phyloP scores from a whole-genome alignment of 805 yeast species.

The Maudiozyma barnettii region DNA sequence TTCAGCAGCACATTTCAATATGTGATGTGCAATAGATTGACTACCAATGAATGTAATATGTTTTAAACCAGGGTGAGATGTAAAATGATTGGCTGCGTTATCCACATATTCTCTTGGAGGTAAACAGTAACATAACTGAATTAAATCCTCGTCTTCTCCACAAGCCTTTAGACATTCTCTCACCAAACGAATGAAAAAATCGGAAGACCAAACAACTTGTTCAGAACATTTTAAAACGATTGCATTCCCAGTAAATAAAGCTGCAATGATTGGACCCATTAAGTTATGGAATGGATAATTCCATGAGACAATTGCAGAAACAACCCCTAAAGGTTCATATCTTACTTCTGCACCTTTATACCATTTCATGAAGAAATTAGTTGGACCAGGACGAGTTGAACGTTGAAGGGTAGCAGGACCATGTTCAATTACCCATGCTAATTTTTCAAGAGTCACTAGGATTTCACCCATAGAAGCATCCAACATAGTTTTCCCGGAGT shows the following conservation, averaged over 20 bases:
- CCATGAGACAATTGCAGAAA: conserved; percentile 91
- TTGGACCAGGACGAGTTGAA: conserved; percentile 77
- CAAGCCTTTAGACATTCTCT: conserved; percentile 63
- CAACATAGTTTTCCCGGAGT: conserved; percentile 89
- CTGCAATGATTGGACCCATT: conserved; percentile 85
- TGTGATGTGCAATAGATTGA: conserved; percentile 86
- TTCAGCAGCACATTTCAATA: conserved; percentile 71
- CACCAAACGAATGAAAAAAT: conserved; percentile 63
- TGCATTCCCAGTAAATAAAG: conserved; percentile 84
- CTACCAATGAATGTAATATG: conserved; percentile 96
- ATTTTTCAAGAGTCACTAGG: conserved; percentile 86
- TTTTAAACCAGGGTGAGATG: conserved; percentile 69
- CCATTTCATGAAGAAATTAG: conserved; percentile 65
- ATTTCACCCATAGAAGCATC: conserved; percentile 97
- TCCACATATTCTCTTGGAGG: conserved; percentile 40
- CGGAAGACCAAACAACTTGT: conserved; percentile 91
- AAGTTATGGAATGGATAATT: conserved; percentile 94
- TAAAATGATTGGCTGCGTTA: conserved; percentile 63
- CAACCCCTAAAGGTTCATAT: conserved; percentile 83
- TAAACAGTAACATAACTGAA: conserved; percentile 81
- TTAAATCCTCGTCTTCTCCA: conserved; percentile 70
- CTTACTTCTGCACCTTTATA: conserved; percentile 90
- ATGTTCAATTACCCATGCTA: conserved; percentile 79
- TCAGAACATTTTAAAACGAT: conserved; percentile 91
- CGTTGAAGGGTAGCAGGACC: conserved; percentile 67